Percentiles rank a stretch among this genome's conserved stretches.
These are phyloP conservation scores for Fusarium euwallaceae DNA, from an alignment of 2,329 filamentous ascomycete genomes.

Conservation along the genomic window DNA sequence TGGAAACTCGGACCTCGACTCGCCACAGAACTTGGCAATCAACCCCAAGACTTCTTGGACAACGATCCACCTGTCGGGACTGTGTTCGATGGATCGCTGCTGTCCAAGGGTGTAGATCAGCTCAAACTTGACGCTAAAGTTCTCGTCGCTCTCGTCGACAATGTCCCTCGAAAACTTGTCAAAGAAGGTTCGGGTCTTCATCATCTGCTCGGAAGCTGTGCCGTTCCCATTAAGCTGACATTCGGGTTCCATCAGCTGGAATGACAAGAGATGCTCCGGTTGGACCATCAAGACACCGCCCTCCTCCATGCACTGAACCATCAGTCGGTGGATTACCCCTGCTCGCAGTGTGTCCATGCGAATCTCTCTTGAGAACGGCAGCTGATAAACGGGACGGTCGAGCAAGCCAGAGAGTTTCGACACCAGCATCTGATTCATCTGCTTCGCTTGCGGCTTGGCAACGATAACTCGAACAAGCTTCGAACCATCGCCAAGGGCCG, in stretches of 20 bases:
- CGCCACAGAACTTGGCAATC: constrained; percentile 49
- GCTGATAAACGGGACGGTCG: constrained; percentile 64
- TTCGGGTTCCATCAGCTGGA: constrained; percentile 73
- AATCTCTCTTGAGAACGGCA: constrained; percentile 70
- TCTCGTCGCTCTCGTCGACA: constrained; percentile 76
- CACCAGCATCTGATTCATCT: constrained; percentile 62
- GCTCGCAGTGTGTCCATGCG: constrained; percentile 50
- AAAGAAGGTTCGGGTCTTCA: constrained; percentile 60
- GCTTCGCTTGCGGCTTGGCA: constrained; percentile 70
- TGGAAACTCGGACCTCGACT: constrained; percentile 50
- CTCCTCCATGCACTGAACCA: constrained; percentile 59
- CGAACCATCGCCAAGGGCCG: constrained; percentile 63
- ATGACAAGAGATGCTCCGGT: constrained; percentile 74
- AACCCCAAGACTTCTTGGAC: constrained; percentile 66
- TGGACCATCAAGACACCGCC: constrained; percentile 72
- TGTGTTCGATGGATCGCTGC: constrained; percentile 63
- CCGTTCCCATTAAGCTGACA: constrained; percentile 49
- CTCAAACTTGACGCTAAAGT: constrained; percentile 71
- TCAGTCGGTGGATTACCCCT: constrained; percentile 53
- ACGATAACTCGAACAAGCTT: constrained; percentile 71
- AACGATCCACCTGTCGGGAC: constrained; percentile 68
- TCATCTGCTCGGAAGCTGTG: constrained; percentile 50
- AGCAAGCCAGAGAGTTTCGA: constrained; percentile 66
- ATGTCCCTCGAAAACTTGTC: constrained; percentile 64
- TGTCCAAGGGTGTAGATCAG: constrained; percentile 73